A percentile compares a stretch with the other conserved stretches of the same genome.
Conservation (phyloP, 768 basidiomycete genomes). For the Pisolithus albus region DNA sequence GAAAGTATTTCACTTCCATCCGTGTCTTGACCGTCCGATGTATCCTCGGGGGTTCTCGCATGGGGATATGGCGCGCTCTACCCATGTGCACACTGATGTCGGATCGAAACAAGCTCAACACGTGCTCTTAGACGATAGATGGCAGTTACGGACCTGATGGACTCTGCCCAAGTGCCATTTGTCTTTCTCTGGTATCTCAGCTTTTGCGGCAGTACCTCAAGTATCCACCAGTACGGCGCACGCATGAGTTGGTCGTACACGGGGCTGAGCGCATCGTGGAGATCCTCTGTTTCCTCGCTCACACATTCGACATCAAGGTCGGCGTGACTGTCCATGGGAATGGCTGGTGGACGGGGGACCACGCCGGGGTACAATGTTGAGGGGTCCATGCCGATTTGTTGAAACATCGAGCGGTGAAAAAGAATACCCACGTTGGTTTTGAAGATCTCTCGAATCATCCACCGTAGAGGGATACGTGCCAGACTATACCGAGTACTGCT, state of each 20-base stretch:
- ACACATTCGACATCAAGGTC: too few species aligned
- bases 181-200: conserved; percentile 22
- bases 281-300: conserved; percentile 26
- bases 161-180: conserved; percentile 10
- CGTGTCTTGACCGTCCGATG: conserved; percentile 45
- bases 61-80: conserved; percentile 35
- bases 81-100: conserved; percentile 32
- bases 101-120: not conserved
- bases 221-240: conserved; percentile 52
- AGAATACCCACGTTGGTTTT: conserved; percentile 48
- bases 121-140: not conserved
- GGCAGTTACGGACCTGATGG: conserved; percentile 13
- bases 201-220: conserved; percentile 46
- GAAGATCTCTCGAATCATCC: conserved; percentile 71
- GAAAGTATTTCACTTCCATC: conserved; percentile 44
- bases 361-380: conserved; percentile 40
- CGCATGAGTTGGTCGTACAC: conserved; percentile 53
- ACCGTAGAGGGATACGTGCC: conserved; percentile 66
- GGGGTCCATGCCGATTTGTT: conserved; percentile 34
- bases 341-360: conserved; percentile 34
- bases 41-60: conserved; percentile 32
- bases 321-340: not conserved
- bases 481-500: conserved; percentile 54
- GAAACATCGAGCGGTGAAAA: conserved; percentile 43
- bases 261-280: conserved; percentile 46